These are phyloP conservation scores for Atalantia buxifolia DNA, from an alignment of 345 rosid species.

Conservation along the genomic window DNA sequence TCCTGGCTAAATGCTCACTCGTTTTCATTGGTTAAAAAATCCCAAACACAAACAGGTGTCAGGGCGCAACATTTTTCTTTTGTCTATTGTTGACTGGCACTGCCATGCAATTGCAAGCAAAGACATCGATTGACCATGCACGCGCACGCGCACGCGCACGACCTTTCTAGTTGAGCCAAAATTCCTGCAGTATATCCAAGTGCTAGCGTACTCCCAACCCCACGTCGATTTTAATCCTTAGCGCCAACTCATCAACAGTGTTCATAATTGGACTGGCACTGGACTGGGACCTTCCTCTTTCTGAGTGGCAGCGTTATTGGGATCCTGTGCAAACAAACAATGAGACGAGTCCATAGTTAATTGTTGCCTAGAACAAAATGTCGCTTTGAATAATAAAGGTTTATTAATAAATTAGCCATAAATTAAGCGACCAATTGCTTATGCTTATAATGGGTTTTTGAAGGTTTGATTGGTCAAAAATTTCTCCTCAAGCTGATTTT, in stretches of 20 bases:
- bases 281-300: neutral
- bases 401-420: neutral
- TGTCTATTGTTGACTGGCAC: slow-evolving; percentile 27
- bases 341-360: too few relatives aligned
- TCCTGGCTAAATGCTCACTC: neutral
- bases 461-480: neutral
- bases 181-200: neutral
- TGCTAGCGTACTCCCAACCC: neutral
- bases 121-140: slow-evolving; percentile 31
- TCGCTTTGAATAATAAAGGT: neutral
- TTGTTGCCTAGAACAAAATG: neutral
- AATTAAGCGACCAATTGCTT: neutral
- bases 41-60: neutral
- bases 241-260: neutral
- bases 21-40: neutral
- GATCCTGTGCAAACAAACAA: neutral
- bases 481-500: neutral
- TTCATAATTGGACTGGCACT: neutral
- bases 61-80: neutral
- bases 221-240: neutral
- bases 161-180: slow-evolving; percentile 4
- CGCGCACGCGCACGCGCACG: slow-evolving; percentile 37
- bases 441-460: neutral
- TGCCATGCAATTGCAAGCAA: slow-evolving; percentile 7
- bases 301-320: neutral